phyloP scores from a whole-genome alignment of 441 rosid genomes.

The Adansonia rubrostipa region DNA sequence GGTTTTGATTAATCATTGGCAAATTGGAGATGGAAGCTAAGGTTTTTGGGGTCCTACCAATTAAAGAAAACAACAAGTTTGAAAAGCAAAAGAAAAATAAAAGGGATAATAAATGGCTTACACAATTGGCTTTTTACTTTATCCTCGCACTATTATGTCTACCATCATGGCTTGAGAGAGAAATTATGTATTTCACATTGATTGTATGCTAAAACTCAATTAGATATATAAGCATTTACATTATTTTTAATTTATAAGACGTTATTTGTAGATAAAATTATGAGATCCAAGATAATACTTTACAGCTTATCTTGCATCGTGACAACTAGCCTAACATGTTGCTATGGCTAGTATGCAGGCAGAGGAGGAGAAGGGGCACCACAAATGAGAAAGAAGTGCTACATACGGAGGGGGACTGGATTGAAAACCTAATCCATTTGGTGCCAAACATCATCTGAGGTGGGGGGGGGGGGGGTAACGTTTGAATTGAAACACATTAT shows the following conservation, averaged over 20 bases:
- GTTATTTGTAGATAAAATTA: too few species aligned
- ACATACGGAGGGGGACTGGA: constrained; percentile 50
- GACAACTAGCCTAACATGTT: constrained; percentile 23
- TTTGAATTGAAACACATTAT: constrained; percentile 24
- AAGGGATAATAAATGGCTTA: constrained; percentile 20
- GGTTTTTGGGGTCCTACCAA: constrained; percentile 39
- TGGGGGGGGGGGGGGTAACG: neutral
- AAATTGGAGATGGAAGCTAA: constrained; percentile 15
- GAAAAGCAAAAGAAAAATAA: constrained; percentile 4
- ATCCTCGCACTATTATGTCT: constrained; percentile 2
- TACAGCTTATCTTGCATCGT: too few species aligned
- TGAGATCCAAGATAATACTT: too few species aligned
- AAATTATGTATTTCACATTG: too few species aligned
- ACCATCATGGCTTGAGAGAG: too few species aligned
- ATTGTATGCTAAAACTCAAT: too few species aligned
- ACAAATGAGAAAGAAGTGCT: constrained; percentile 38
- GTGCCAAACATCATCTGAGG: neutral
- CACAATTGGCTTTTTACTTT: constrained; percentile 13
- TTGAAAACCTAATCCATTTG: constrained; percentile 35
- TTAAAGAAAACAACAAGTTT: constrained; percentile 29
- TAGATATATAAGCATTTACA: too few species aligned
- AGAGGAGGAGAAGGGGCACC: constrained; percentile 27
- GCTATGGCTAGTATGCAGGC: constrained; percentile 27
- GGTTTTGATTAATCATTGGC: constrained; percentile 37
- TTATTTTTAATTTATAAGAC: too few species aligned